A percentile compares a stretch with the other conserved stretches of the same genome.
These are phyloP conservation scores for Fusarium graminum DNA, from an alignment of 2,329 filamentous ascomycete species.

Conservation along the genomic window DNA sequence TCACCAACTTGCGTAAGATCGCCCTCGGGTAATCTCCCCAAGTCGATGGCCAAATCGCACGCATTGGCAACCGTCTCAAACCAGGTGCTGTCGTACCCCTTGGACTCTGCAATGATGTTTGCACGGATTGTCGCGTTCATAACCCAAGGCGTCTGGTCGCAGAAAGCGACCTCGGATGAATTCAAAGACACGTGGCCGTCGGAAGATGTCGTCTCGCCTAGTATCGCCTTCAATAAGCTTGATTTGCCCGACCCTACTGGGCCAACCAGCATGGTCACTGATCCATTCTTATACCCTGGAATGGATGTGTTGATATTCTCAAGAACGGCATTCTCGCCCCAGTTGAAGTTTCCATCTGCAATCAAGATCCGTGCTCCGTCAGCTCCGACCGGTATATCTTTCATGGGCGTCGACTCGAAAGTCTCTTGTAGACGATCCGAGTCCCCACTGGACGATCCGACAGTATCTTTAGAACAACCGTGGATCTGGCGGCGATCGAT, in stretches of 20 bases:
- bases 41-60: slow-evolving; percentile 53
- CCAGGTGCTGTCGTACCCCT: slow-evolving; percentile 49
- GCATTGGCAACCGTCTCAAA: slow-evolving; percentile 52
- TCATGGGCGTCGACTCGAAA: slow-evolving; percentile 25
- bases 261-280: slow-evolving; percentile 50
- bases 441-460: slow-evolving; percentile 1
- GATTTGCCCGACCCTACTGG: slow-evolving; percentile 53
- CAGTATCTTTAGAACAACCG: background rate
- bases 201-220: slow-evolving; percentile 47
- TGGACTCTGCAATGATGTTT: slow-evolving; percentile 54
- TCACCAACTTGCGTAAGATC: slow-evolving; percentile 49
- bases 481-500: slow-evolving; percentile 44
- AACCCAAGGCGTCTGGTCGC: slow-evolving; percentile 52
- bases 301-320: slow-evolving; percentile 45
- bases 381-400: background rate
- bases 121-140: slow-evolving; percentile 53
- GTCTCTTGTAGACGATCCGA: slow-evolving; percentile 2
- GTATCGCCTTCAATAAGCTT: slow-evolving; percentile 50
- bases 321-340: slow-evolving; percentile 48
- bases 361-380: slow-evolving; percentile 39
- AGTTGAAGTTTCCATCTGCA: slow-evolving; percentile 46
- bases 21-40: slow-evolving; percentile 43
- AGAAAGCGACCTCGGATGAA: slow-evolving; percentile 48
- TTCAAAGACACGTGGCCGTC: slow-evolving; percentile 44
- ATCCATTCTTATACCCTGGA: slow-evolving; percentile 36